phyloP scores from a whole-genome alignment of 2,329 filamentous ascomycete genomes.

The Alternaria sp. region DNA sequence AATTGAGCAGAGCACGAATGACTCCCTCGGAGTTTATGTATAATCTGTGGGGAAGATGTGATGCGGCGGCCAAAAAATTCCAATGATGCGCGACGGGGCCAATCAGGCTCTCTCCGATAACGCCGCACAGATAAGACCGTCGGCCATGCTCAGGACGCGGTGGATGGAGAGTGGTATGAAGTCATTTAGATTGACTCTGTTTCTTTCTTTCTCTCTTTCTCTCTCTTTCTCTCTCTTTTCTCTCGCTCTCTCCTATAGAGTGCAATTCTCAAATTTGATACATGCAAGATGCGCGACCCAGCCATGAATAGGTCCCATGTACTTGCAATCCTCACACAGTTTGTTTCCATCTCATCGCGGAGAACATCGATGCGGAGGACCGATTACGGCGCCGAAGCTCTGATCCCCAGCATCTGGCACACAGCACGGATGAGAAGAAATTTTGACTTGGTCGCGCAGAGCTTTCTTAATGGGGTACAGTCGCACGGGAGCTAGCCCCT shows the following conservation, averaged over 20 bases:
- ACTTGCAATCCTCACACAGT: conserved; percentile 3
- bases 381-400: conserved; percentile 34
- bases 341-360: conserved; percentile 8
- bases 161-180: conserved; percentile 1
- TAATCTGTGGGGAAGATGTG: conserved; percentile 44
- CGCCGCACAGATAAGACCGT: conserved; percentile 39
- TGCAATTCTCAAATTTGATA: background rate
- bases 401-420: conserved; percentile 20
- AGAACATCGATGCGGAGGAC: conserved; percentile 20
- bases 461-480: conserved; percentile 16
- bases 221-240: no score
- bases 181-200: background rate
- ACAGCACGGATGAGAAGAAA: conserved; percentile 33
- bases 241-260: background rate
- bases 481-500: conserved; percentile 11
- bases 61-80: conserved; percentile 46
- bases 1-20: conserved; percentile 38
- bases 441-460: conserved; percentile 31
- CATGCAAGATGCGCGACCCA: conserved; percentile 1
- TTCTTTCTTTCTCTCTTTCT: no score
- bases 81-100: conserved; percentile 37
- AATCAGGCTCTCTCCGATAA: conserved; percentile 45
- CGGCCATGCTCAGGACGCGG: conserved; percentile 25
- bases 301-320: background rate
- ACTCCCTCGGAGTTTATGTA: conserved; percentile 42